phyloP scores from a whole-genome alignment of 176 grass and related monocot genomes.

The Phyllostachys edulis region DNA sequence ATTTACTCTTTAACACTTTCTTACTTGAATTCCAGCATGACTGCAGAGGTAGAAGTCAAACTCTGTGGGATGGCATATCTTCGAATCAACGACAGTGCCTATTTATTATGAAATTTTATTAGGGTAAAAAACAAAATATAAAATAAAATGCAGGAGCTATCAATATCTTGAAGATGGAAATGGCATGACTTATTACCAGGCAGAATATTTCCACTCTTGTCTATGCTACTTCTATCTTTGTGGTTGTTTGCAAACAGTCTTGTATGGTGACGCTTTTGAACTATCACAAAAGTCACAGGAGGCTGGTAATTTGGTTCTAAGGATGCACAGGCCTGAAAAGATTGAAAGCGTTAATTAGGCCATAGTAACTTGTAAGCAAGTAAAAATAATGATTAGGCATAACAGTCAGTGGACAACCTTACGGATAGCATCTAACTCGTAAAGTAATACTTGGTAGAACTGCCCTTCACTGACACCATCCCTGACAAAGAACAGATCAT shows the following conservation, averaged over 20 bases:
- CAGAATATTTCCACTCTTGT: constrained; percentile 75
- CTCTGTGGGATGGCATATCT: constrained; percentile 67
- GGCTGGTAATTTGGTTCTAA: constrained; percentile 78
- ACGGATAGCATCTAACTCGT: constrained; percentile 71
- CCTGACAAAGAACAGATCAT: constrained; percentile 19
- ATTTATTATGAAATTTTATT: not conserved
- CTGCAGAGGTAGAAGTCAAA: constrained; percentile 77
- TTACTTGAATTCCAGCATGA: constrained; percentile 68
- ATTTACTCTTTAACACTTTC: not conserved
- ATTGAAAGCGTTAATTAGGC: not conserved
- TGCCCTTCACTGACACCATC: constrained; percentile 77
- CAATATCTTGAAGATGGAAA: not conserved
- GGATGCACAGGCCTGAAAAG: constrained; percentile 64
- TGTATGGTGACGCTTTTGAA: constrained; percentile 76
- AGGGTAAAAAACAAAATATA: not conserved
- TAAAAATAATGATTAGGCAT: not conserved
- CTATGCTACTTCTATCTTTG: constrained; percentile 59
- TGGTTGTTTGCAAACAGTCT: constrained; percentile 70
- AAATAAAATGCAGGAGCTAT: not conserved
- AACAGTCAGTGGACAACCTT: constrained; percentile 37
- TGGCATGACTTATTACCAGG: constrained; percentile 37
- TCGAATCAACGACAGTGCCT: constrained; percentile 69
- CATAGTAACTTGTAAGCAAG: not conserved
- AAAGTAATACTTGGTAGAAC: constrained; percentile 76
- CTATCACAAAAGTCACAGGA: constrained; percentile 71